These are phyloP conservation scores for Phanerodontia chrysosporium DNA, from an alignment of 768 basidiomycete genomes.

Conservation along the genomic window DNA sequence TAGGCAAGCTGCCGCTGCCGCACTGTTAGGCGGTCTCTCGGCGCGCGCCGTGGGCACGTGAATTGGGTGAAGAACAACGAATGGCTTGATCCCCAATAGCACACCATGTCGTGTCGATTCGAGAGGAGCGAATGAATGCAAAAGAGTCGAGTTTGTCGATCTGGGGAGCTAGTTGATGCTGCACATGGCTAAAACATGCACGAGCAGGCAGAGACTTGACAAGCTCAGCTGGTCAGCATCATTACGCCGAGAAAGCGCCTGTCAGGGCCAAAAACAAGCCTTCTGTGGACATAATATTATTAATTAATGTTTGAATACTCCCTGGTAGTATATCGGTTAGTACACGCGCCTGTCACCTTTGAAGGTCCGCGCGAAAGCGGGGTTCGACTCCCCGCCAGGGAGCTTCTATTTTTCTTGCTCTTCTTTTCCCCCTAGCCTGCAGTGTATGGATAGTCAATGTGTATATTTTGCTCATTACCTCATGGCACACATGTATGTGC, in stretches of 20 bases:
- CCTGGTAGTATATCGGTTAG: conserved; percentile 12
- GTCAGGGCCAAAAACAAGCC: not conserved
- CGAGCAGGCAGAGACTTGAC: not conserved
- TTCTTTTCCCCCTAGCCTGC: too few relatives aligned
- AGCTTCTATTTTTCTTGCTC: too few relatives aligned
- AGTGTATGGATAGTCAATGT: too few relatives aligned
- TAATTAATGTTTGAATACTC: not conserved
- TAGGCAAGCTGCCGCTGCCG: not conserved
- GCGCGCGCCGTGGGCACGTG: not conserved
- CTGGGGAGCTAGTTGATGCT: not conserved
- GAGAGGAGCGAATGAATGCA: not conserved
- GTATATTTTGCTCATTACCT: too few relatives aligned
- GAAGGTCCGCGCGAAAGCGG: conserved; percentile 26
- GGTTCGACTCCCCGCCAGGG: conserved; percentile 32
- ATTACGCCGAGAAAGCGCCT: not conserved
- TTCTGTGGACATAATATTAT: not conserved
- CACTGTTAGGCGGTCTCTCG: not conserved
- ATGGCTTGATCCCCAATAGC: not conserved
- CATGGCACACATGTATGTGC: too few relatives aligned
- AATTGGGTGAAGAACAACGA: not conserved
- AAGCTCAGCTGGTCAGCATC: not conserved
- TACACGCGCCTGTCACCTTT: conserved; percentile 8
- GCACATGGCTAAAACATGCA: not conserved
- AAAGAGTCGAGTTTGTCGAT: too few relatives aligned
- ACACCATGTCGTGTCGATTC: not conserved